Conservation (phyloP, 768 basidiomycete genomes). For the Mycena maculata region DNA sequence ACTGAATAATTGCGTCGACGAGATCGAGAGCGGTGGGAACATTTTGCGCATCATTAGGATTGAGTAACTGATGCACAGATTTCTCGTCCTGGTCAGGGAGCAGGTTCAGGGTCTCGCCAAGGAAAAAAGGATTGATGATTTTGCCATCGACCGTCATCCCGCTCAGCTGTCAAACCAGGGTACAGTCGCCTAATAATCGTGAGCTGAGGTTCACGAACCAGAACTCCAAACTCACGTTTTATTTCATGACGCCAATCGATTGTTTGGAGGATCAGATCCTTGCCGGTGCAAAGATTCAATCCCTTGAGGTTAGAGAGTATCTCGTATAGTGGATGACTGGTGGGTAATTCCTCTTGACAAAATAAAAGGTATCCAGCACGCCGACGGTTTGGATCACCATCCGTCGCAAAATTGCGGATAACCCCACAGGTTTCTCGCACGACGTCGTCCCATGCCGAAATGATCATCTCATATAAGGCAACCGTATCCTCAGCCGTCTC, state of each 20-base stretch:
- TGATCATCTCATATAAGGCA: neutral
- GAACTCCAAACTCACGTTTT: slow-evolving; percentile 26
- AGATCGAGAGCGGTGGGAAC: slow-evolving; percentile 45
- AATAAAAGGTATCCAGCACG: slow-evolving; percentile 21
- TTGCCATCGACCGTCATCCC: slow-evolving; percentile 16
- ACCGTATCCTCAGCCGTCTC: slow-evolving; percentile 8
- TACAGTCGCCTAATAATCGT: slow-evolving; percentile 20
- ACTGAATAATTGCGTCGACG: slow-evolving; percentile 23
- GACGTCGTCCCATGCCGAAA: neutral
- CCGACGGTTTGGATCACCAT: slow-evolving; percentile 28
- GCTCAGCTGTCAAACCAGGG: slow-evolving; percentile 9
- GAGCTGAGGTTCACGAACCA: neutral
- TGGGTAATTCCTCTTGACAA: neutral
- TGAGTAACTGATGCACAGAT: slow-evolving; percentile 38
- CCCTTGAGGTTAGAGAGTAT: slow-evolving; percentile 18
- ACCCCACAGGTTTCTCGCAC: neutral
- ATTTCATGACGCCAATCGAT: slow-evolving; percentile 33
- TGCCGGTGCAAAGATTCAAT: slow-evolving; percentile 29
- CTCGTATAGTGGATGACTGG: slow-evolving; percentile 4
- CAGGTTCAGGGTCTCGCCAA: slow-evolving; percentile 34
- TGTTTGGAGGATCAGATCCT: slow-evolving; percentile 16
- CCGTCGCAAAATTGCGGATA: slow-evolving; percentile 32
- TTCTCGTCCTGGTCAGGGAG: slow-evolving; percentile 26
- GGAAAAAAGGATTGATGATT: slow-evolving; percentile 36
- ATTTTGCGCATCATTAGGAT: slow-evolving; percentile 44